Evolutionary conservation across 495 filamentous ascomycete species (phyloP), one percentile per base, ranked within the genome.

Genomic region (Xylaria telfairii): DNA sequence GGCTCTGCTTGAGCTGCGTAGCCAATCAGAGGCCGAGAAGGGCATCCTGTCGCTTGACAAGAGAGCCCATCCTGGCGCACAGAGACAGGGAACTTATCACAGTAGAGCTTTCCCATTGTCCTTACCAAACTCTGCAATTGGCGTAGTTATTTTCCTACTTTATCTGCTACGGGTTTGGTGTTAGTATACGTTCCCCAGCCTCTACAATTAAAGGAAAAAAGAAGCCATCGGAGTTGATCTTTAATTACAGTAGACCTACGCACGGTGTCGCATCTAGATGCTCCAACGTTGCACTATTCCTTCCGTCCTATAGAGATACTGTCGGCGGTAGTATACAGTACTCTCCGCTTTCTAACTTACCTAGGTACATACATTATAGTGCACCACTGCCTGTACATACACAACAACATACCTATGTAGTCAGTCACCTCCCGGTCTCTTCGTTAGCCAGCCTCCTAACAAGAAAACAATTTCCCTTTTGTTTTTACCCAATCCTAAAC

Each of bases 1-100:
- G 78, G 76, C 78, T 37, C 65, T 79, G 74, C 75, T 74, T 74
- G 34, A 70, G 32, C 41, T 39, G n/a, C 32, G 5, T n/a, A 44
- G 60, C 78, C 74, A 79, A 79, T 79, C 19, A 39, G 4, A 26
- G 15, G 12, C 19, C 71, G 56, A 34, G 67, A 67, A 70, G 37
- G 4, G 65, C 46, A 32, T 59, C 53, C 30, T 24, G 54, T 68
- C 41, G 28, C 64, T 56, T 71, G 70, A 74, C 54, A 70, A 61
- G 69, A 72, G 32, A 30, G 53, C 51, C 74, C 56, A 71, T 66
- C 69, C 74, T 69, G 76, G 68, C 74, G 71, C 75, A 75, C 72
- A 61, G 66, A 71, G 69, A 72, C 71, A 78, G 67, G 70, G 57
- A 53, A 65, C 3, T 42, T 60, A 46, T 47, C 37, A 37, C 8